Conservation (phyloP, 1,139 yeast species). For the Magnusiomyces tetraspermus region DNA sequence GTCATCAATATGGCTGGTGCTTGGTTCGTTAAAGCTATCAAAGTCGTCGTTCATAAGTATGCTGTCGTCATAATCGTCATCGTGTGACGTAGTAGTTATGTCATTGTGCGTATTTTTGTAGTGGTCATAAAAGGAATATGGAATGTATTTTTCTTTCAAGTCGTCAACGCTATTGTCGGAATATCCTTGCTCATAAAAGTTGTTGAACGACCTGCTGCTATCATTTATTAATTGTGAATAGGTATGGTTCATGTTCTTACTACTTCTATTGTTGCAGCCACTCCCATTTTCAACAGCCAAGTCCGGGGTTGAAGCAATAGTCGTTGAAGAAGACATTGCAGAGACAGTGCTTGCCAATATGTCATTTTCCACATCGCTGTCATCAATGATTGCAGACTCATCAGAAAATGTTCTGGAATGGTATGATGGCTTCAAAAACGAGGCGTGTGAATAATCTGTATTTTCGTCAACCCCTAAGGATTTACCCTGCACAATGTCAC, state of each 20-base stretch:
- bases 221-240: too few relatives aligned
- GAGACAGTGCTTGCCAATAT: background rate
- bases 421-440: background rate
- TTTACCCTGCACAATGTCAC: too few relatives aligned
- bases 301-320: background rate
- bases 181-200: background rate
- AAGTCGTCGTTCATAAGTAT: background rate
- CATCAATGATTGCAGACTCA: background rate
- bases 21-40: background rate
- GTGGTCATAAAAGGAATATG: constrained; percentile 1
- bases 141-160: constrained; percentile 2
- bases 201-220: background rate
- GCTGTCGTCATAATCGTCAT: background rate
- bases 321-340: background rate
- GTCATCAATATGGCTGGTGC: background rate
- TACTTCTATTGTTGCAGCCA: too few relatives aligned
- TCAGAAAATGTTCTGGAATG: background rate
- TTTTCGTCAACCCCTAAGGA: background rate
- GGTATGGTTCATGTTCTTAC: too few relatives aligned
- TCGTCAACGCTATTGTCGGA: background rate
- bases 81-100: background rate
- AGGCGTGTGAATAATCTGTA: background rate
- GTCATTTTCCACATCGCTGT: background rate
- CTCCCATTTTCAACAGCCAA: too few relatives aligned
- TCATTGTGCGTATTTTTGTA: background rate